These are phyloP conservation scores for Tetrahymena elliotti DNA, from an alignment of 73 alveolate species.

Conservation along the genomic window DNA sequence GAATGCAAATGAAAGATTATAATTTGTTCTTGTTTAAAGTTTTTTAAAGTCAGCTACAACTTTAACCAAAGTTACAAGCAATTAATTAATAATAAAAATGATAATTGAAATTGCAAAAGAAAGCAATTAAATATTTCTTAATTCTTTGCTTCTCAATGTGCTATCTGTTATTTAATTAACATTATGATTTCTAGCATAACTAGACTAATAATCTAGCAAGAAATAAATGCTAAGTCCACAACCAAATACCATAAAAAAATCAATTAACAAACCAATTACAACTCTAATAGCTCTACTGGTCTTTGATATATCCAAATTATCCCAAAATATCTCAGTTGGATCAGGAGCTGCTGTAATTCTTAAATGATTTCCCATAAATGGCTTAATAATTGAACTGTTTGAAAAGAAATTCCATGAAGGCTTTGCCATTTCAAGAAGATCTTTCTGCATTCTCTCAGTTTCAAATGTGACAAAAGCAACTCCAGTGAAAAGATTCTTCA, in stretches of 20 bases:
- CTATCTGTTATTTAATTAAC: background rate
- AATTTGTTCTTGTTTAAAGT: background rate
- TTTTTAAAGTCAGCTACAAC: background rate
- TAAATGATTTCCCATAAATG: background rate
- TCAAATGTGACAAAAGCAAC: background rate
- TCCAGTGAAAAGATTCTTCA: background rate
- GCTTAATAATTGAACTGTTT: background rate
- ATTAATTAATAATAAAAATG: background rate
- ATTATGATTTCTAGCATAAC: background rate
- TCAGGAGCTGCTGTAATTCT: background rate
- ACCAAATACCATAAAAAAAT: background rate
- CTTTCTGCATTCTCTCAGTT: background rate
- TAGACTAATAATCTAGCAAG: background rate
- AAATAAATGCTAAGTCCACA: background rate
- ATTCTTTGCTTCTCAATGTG: background rate
- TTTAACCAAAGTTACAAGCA: background rate
- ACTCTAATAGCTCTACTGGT: background rate
- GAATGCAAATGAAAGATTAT: background rate
- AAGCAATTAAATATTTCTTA: background rate
- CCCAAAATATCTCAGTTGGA: background rate
- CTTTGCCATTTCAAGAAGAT: background rate
- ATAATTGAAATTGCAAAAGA: background rate
- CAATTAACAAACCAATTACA: background rate
- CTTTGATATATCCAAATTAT: background rate
- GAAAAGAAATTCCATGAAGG: background rate